Base-by-base conservation (phyloP, 768 basidiomycete species). In the Phanerochaete sordida region DNA sequence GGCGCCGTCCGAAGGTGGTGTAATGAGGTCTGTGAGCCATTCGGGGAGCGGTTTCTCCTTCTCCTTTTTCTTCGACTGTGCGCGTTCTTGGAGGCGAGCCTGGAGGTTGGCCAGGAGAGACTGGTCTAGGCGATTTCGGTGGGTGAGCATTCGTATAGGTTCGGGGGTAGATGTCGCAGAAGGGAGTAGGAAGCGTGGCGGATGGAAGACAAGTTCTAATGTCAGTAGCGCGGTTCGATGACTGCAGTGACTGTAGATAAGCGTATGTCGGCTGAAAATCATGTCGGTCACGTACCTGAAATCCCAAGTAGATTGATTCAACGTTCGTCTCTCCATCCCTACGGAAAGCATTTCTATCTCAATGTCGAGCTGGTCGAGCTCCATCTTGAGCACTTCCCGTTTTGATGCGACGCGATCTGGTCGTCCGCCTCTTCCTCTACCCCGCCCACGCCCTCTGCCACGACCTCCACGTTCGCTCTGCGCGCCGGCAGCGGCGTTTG, bases 261-360 rank as follows among this genome's bases (percentile, higher is more conserved):
- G 57, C 21, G 39, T 33, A 31, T 49, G 28, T 9, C 63, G 62
- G 39, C 3, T 35, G 7, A 35, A 13, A 35, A 56, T 21, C 47
- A 54, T 71, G 54, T 55, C 57, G 50, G 31, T 53, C 49, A 76
- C 84, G 64, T 73, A 96, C 94, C 82, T 92, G 71, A 77, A 75
- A 75, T 95, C 88, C 85, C 90, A 95, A 24, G 77, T 80, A 7
- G 93, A 94, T 70, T 93, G 90, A 70, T 95, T 97, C 57, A 80
- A 64, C 65, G 80, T 87, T 59, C 86, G 77, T 61, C 84, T 78
- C 64, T 89, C 87, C 94, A 97, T 97, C 13, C 94, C 94, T 28
- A 79, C 69, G 0, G 94, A 86, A 45, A 95, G 79, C 57, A 91
- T 65, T 48, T 91, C 90, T 73, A 94, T 80, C 46, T 88, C 84